These are phyloP conservation scores for Prinsepia uniflora DNA, from an alignment of 306 rosid genomes.

Conservation along the genomic window DNA sequence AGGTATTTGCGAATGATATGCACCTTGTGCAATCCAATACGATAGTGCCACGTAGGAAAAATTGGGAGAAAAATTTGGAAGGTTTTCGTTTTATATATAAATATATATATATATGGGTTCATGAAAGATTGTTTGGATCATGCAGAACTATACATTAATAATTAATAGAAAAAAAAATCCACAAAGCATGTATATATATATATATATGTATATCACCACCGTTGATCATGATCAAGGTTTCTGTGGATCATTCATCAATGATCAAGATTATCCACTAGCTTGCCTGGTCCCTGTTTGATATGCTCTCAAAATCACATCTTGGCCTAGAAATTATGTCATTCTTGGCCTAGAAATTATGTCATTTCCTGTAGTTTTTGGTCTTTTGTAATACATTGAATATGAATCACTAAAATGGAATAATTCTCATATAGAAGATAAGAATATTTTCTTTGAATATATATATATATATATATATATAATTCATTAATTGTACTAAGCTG, in stretches of 20 bases:
- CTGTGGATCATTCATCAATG: slow-evolving; percentile 4
- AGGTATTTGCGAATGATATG: neutral
- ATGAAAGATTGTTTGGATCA: slow-evolving; percentile 9
- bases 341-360: neutral
- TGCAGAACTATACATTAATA: neutral
- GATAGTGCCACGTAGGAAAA: neutral
- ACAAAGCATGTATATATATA: neutral
- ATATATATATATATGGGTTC: neutral
- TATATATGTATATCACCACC: neutral
- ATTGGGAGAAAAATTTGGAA: neutral
- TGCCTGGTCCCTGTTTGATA: slow-evolving; percentile 15
- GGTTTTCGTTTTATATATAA: neutral
- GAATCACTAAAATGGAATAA: slow-evolving; percentile 13
- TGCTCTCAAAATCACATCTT: slow-evolving; percentile 6
- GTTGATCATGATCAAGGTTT: slow-evolving; percentile 3
- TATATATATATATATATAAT: neutral
- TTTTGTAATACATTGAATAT: neutral
- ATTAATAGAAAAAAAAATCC: slow-evolving; percentile 18
- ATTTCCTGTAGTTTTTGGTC: no score
- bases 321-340: neutral
- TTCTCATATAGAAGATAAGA: slow-evolving; percentile 7
- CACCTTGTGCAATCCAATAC: neutral
- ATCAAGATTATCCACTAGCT: slow-evolving; percentile 4
- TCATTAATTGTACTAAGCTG: neutral
- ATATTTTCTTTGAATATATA: slow-evolving; percentile 1